Percentiles rank a stretch among this genome's conserved stretches.
These are phyloP conservation scores for Ampelomyces quisqualis DNA, from an alignment of 2,329 filamentous ascomycete genomes.

Conservation along the genomic window DNA sequence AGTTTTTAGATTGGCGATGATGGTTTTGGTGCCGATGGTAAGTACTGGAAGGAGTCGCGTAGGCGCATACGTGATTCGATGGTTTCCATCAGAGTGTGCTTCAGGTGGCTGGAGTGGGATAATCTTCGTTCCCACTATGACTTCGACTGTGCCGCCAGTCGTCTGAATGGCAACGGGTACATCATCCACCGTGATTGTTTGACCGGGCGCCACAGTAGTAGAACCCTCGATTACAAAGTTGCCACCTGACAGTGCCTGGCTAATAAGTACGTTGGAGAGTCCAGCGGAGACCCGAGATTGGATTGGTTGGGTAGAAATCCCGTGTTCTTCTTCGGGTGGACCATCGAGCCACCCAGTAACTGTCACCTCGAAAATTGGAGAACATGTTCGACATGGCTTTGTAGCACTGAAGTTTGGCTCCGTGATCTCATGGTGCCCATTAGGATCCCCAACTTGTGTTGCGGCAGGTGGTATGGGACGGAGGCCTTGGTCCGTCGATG, in stretches of 20 bases:
- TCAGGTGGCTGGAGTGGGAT: slow-evolving; percentile 14
- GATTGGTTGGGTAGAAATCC: slow-evolving; percentile 6
- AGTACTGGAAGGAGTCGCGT: slow-evolving; percentile 15
- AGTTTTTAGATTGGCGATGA: slow-evolving; percentile 27
- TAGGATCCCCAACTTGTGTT: slow-evolving; percentile 26
- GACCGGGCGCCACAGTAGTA: slow-evolving; percentile 21
- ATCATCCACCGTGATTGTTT: slow-evolving; percentile 24
- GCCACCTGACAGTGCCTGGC: slow-evolving; percentile 12
- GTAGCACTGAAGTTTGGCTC: slow-evolving; percentile 34
- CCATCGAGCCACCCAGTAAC: slow-evolving; percentile 26
- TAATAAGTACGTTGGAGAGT: slow-evolving; percentile 19
- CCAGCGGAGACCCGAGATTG: slow-evolving; percentile 20
- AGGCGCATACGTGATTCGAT: slow-evolving; percentile 20
- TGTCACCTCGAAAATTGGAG: slow-evolving; percentile 30
- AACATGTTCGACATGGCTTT: slow-evolving; percentile 28
- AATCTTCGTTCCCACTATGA: slow-evolving; percentile 23
- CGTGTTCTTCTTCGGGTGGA: slow-evolving; percentile 24
- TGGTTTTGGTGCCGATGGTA: slow-evolving; percentile 21
- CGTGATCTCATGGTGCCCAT: slow-evolving; percentile 36
- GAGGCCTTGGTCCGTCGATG: slow-evolving; percentile 26
- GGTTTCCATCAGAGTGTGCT: not conserved
- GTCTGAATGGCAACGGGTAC: slow-evolving; percentile 32
- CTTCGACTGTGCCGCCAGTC: slow-evolving; percentile 18
- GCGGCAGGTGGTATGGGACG: slow-evolving; percentile 26
- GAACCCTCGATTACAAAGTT: slow-evolving; percentile 22